Conservation (phyloP, 352 stramenopile species). For the Phytophthora quininea region DNA sequence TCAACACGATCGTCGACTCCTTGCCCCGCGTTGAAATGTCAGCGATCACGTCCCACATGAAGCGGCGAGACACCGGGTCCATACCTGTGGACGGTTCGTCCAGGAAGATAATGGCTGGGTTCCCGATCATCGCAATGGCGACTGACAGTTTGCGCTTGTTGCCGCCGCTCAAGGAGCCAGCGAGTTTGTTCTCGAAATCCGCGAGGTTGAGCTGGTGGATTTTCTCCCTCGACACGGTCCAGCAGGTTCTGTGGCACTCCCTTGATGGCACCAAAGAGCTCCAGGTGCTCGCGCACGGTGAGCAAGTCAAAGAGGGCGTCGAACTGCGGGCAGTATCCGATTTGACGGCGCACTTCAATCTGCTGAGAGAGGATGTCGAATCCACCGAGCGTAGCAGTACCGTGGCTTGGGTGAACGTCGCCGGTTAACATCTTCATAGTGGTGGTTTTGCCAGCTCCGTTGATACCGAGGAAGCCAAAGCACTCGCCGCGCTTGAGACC, state of each 20-base stretch:
- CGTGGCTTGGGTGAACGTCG: constrained; percentile 62
- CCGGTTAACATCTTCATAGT: constrained; percentile 95
- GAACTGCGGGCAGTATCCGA: constrained; percentile 93
- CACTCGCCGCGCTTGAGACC: constrained; percentile 87
- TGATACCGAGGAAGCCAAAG: constrained; percentile 94
- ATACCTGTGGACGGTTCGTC: constrained; percentile 92
- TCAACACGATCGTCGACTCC: constrained; percentile 81
- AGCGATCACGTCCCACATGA: constrained; percentile 68
- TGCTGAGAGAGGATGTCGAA: constrained; percentile 51
- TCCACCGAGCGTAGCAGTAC: constrained; percentile 41
- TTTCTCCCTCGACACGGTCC: constrained; percentile 55
- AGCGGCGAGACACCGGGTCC: constrained; percentile 85
- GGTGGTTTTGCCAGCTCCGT: constrained; percentile 94
- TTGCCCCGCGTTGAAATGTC: constrained; percentile 63
- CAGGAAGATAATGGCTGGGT: constrained; percentile 87
- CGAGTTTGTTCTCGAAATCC: constrained; percentile 81
- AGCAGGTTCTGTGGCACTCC: constrained; percentile 78
- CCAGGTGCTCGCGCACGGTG: constrained; percentile 86
- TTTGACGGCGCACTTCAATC: constrained; percentile 62
- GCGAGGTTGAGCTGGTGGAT: constrained; percentile 84
- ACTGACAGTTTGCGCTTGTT: constrained; percentile 95
- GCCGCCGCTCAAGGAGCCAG: constrained; percentile 82
- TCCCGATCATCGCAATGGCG: constrained; percentile 93
- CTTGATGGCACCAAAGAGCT: constrained; percentile 93
- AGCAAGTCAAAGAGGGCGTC: constrained; percentile 86